A percentile compares a stretch with the other conserved stretches of the same genome.
phyloP scores from a whole-genome alignment of 2,329 filamentous ascomycete genomes.

The Penicillium sclerotigenum region DNA sequence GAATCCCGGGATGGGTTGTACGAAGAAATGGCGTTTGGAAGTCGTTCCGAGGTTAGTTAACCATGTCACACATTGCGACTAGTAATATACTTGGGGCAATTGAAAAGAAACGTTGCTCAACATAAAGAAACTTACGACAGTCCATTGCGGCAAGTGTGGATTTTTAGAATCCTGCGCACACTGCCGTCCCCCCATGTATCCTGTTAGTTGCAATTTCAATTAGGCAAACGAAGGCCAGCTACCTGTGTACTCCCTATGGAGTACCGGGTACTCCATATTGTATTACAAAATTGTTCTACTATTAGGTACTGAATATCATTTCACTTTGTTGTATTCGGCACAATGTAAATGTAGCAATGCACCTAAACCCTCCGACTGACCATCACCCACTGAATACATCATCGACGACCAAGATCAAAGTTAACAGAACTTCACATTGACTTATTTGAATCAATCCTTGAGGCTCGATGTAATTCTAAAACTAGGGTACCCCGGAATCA shows the following conservation, averaged over 20 bases:
- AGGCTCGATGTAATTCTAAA: accelerated
- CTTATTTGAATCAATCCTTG: neutral
- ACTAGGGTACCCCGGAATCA: neutral
- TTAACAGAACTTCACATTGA: too few species aligned
- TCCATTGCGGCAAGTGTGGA: neutral
- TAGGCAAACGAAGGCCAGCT: neutral
- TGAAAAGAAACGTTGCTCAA: neutral
- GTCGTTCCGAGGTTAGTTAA: neutral
- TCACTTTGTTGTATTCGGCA: neutral
- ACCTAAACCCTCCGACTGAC: neutral
- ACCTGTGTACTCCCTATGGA: neutral
- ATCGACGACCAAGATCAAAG: too few species aligned
- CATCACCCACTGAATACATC: neutral
- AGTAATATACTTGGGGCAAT: neutral
- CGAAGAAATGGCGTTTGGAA: neutral
- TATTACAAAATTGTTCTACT: too few species aligned
- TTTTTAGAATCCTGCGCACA: neutral
- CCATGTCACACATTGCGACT: neutral
- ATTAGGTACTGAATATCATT: neutral
- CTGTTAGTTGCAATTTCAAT: neutral
- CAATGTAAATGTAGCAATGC: neutral
- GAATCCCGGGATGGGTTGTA: neutral
- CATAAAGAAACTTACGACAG: neutral
- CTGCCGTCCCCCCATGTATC: neutral
- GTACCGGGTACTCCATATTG: neutral